phyloP scores from a whole-genome alignment of 176 grass and related monocot genomes.

The Aegilops bicornis region DNA sequence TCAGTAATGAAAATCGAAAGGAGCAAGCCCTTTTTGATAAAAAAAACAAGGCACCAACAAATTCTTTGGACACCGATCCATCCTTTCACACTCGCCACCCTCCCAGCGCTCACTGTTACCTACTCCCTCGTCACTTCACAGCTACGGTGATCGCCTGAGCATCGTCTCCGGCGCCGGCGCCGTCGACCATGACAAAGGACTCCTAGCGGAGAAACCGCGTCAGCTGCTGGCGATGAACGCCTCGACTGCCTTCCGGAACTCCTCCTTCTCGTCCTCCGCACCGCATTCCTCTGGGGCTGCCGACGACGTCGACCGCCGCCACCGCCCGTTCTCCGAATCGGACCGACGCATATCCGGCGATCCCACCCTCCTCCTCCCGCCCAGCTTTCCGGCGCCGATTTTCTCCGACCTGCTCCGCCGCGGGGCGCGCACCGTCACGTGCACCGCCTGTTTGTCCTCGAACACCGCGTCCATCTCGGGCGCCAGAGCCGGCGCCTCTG shows the following conservation, averaged over 20 bases:
- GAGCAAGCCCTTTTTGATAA: too few species aligned
- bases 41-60: conserved; percentile 38
- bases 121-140: conserved; percentile 11
- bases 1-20: too few species aligned
- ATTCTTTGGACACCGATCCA: conserved; percentile 29
- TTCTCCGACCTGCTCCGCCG: conserved; percentile 55
- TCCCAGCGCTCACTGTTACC: neutral
- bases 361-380: conserved; percentile 10
- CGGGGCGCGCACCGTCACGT: conserved; percentile 40
- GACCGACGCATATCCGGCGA: conserved; percentile 49
- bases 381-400: neutral
- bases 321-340: conserved; percentile 41
- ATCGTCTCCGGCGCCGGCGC: neutral
- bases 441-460: conserved; percentile 62
- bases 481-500: neutral
- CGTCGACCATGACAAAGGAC: conserved; percentile 37
- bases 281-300: conserved; percentile 27
- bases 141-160: neutral
- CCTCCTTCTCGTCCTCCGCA: conserved; percentile 36
- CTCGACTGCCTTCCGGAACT: conserved; percentile 63
- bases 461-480: conserved; percentile 13
- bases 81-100: conserved; percentile 3
- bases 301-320: conserved; percentile 18
- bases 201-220: conserved; percentile 74
- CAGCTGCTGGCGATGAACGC: conserved; percentile 72